Conservation (phyloP, 2,329 filamentous ascomycete species). For the Neofusicoccum cordaticola region DNA sequence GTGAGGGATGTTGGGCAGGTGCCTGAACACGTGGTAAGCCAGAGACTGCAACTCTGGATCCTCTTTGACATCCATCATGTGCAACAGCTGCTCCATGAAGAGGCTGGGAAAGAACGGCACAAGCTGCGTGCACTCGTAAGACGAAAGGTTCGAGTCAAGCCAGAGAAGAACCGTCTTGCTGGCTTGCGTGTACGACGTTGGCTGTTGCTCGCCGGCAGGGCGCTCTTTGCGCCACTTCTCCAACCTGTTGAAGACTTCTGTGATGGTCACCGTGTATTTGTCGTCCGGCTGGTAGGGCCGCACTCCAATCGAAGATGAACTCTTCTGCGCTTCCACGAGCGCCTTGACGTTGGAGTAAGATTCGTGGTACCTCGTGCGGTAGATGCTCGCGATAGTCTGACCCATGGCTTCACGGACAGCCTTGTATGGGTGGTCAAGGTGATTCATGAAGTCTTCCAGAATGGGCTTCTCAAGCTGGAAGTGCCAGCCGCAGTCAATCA, state of each 20-base stretch:
- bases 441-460: conserved; percentile 79
- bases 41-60: conserved; percentile 92
- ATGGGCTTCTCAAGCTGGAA: conserved; percentile 89
- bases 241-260: conserved; percentile 71
- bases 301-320: conserved; percentile 76
- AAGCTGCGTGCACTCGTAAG: conserved; percentile 87
- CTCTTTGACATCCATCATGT: conserved; percentile 99
- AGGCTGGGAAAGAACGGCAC: conserved; percentile 85
- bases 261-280: conserved; percentile 71
- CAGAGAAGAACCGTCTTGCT: conserved; percentile 95
- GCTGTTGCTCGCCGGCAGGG: conserved; percentile 83
- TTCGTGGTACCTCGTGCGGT: conserved; percentile 89
- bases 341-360: conserved; percentile 77
- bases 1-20: conserved; percentile 93
- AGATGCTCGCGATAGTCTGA: conserved; percentile 80
- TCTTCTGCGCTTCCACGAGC: conserved; percentile 75
- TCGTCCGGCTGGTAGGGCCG: conserved; percentile 76
- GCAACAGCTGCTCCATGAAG: conserved; percentile 87
- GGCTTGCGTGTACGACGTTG: conserved; percentile 89
- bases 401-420: conserved; percentile 94
- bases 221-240: conserved; percentile 86
- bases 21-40: conserved; percentile 94
- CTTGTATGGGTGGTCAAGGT: conserved; percentile 97
- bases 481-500: conserved; percentile 91
- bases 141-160: conserved; percentile 88